A percentile compares a stretch with the other conserved stretches of the same genome.
Conservation (phyloP, 352 stramenopile species). For the Phytophthora hybrid region DNA sequence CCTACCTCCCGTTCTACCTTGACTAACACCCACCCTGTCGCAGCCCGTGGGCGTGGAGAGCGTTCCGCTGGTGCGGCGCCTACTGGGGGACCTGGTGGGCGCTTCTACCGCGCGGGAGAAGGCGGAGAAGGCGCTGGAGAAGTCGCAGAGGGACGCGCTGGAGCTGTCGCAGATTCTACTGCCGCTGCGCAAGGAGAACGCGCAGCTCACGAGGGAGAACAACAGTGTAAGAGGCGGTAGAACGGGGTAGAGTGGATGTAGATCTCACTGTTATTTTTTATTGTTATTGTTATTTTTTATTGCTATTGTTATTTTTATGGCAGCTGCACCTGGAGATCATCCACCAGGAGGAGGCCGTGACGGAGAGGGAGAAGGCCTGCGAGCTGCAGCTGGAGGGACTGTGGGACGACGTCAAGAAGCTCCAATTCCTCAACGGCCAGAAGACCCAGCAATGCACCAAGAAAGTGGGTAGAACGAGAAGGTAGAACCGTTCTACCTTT, state of each 20-base stretch:
- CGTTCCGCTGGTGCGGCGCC: slow-evolving; percentile 56
- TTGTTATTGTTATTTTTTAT: not conserved
- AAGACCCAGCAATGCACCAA: slow-evolving; percentile 58
- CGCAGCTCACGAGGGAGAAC: slow-evolving; percentile 75
- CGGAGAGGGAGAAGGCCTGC: slow-evolving; percentile 68
- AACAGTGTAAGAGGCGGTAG: slow-evolving; percentile 59
- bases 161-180: slow-evolving; percentile 75
- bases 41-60: slow-evolving; percentile 72
- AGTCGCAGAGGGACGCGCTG: slow-evolving; percentile 64
- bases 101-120: slow-evolving; percentile 41
- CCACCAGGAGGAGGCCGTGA: slow-evolving; percentile 80
- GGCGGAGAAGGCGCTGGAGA: slow-evolving; percentile 57
- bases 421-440: slow-evolving; percentile 75
- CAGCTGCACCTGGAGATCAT: slow-evolving; percentile 85
- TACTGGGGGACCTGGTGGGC: slow-evolving; percentile 61
- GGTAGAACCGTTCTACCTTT: slow-evolving; percentile 10
- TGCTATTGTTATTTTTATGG: not conserved
- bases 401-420: slow-evolving; percentile 72
- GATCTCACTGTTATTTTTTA: not conserved
- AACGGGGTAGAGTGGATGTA: not conserved
- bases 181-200: slow-evolving; percentile 82
- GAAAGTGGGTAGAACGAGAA: slow-evolving; percentile 53
- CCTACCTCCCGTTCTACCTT: slow-evolving; percentile 1
- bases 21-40: not conserved
- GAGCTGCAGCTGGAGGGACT: slow-evolving; percentile 74